Evolutionary conservation across 345 rosid genomes (phyloP), one percentile per base, ranked within the genome.

Genomic region (Aurinia saxatilis): DNA sequence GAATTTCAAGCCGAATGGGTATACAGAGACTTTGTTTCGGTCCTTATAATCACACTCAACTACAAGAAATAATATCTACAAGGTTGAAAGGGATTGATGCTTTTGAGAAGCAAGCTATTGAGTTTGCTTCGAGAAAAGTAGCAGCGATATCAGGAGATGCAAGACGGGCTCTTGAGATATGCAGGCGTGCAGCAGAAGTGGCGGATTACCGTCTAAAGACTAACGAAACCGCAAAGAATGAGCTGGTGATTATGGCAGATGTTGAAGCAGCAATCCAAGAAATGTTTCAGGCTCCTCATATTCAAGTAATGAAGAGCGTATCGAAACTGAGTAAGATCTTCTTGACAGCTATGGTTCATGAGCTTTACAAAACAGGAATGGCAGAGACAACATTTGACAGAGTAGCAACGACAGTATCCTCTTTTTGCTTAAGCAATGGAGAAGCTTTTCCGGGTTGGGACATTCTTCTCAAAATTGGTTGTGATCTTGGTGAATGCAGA

Each of bases 141-240:
- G 98, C 98, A 65, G 98, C 97, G 7, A 81, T 89, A 40, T 92
- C 98, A 29, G 97, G 98, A 62, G 98, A 92, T 71, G 98, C 98
- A 63, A 86, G 98, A 30, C 97, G 96, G 57, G 97, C 91, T 1
- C 77, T 92, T 56, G 98, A 92, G 84, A 92, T 92, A 72, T 89
- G 98, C 76, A 87, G 97, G 63, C 91, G 93, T n/a, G 98, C 97
- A 53, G 98, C 98, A 21, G 98, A 92, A 75, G 78, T 92, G 60
- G 80, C 97, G 36, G 96, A 92, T 75, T 79, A 79, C 73, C 84
- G 58, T 18, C 37, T 82, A 37, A 86, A 84, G 82, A 79, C 49
- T 27, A 69, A 56, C 45, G 50, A 54, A 56, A 65, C 75, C 50
- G 49, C 84, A 77, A 96, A 78, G 57, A 84, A 80, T 62, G 65